Base-by-base conservation (phyloP, 306 rosid species). In the Citrullus amarus region DNA sequence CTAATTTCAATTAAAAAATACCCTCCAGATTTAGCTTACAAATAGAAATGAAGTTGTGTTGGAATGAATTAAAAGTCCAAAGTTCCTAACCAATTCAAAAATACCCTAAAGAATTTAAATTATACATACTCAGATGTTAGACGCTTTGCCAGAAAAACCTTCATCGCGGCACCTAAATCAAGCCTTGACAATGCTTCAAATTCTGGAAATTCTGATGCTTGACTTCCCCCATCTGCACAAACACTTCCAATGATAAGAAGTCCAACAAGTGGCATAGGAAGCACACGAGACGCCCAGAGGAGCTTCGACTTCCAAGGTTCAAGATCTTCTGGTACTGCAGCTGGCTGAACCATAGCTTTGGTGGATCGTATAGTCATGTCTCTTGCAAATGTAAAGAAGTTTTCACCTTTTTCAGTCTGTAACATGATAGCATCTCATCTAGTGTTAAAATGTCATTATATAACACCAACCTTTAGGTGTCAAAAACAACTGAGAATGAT, bases 221-320 rank as follows among this genome's bases (percentile, higher is more conserved):
- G 89, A 81, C 79, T 92, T 75, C 87, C 96, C 1, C 61, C 82
- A 68, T 95, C 96, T 30, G 93, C 89, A 85, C 97, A 92, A 54
- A 95, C 86, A 50, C 92, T 69, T 58, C 88, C 95, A 57, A 95
- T 95, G 63, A 95, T 86, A 62, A 95, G 84, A 63, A 92, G 93
- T 78, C 98, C 98, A 54, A 95, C 89, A 13, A 95, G 96, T 17
- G 98, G 98, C 98, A 95, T 95, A 28, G 97, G 98, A 83, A 95
- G 97, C 66, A 91, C 92, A 48, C 93, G 95, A 14, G 98, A 90
- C 18, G 97, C 98, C 97, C 97, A 91, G 68, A 88, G 82, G 85
- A 95, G 97, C 85, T 92, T 95, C 44, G 97, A 89, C 83, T 94
- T 89, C 93, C 83, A 87, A 20, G 97, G 91, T 71, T 81, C 97